These are phyloP conservation scores for Leptographium galeiforme DNA, from an alignment of 2,329 filamentous ascomycete species.

Conservation along the genomic window DNA sequence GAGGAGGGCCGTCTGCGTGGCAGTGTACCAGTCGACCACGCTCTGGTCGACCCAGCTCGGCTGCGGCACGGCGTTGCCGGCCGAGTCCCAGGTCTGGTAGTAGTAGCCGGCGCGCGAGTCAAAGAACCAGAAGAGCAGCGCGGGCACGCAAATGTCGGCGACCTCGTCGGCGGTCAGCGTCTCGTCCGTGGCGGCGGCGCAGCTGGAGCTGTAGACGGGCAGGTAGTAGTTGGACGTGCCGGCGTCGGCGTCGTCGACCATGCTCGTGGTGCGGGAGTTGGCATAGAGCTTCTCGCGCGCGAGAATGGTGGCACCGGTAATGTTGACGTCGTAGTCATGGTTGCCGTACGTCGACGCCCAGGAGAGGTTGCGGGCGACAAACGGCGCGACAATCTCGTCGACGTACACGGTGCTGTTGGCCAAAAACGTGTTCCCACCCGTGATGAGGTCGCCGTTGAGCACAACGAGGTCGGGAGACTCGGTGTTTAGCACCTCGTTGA, in stretches of 20 bases:
- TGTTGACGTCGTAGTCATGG: conserved; percentile 39
- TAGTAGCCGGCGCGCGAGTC: conserved; percentile 37
- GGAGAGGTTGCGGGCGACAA: conserved; percentile 29
- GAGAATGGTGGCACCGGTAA: conserved; percentile 23
- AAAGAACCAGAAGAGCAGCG: conserved; percentile 47
- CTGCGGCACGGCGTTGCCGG: conserved; percentile 11
- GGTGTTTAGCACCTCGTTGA: conserved; percentile 20
- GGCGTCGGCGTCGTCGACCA: conserved; percentile 12
- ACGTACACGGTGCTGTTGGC: conserved; percentile 33
- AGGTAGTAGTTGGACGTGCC: conserved; percentile 20
- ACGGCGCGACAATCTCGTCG: conserved; percentile 32
- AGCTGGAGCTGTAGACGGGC: conserved; percentile 15
- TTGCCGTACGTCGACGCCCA: conserved; percentile 50
- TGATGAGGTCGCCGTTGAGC: conserved; percentile 50
- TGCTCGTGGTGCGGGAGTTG: conserved; percentile 13
- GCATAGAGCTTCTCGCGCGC: conserved; percentile 13
- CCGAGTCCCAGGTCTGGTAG: conserved; percentile 18
- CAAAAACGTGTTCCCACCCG: conserved; percentile 39
- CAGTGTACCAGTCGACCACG: conserved; percentile 30
- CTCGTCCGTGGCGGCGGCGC: neutral
- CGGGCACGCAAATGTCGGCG: conserved; percentile 11
- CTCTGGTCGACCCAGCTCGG: conserved; percentile 29
- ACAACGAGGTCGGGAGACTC: conserved; percentile 35
- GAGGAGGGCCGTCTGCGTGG: conserved; percentile 20
- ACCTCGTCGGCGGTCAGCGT: neutral